A percentile compares a stretch with the other conserved stretches of the same genome.
Evolutionary conservation across 768 basidiomycete genomes (phyloP).

Genomic region (Mycena galericulata): DNA sequence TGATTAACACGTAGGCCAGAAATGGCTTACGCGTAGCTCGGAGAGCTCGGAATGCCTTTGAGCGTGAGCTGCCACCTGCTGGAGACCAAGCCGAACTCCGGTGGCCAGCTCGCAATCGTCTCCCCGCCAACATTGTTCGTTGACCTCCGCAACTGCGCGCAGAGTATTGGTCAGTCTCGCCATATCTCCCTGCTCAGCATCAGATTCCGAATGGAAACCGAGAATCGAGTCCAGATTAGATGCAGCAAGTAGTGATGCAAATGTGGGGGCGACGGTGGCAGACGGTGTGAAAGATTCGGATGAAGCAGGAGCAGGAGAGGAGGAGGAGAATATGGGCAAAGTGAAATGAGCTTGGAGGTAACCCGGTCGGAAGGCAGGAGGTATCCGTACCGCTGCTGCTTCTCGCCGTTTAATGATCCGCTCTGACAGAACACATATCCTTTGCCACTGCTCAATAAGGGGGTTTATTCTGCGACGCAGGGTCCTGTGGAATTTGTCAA

Average conservation of each 20-base stretch:
- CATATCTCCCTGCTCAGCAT: conserved; percentile 77
- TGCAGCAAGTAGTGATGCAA: conserved; percentile 35
- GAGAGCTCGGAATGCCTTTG: conserved; percentile 80
- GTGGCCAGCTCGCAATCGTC: conserved; percentile 84
- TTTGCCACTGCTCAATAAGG: conserved; percentile 92
- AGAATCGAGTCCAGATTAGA: conserved; percentile 41
- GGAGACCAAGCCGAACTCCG: conserved; percentile 81
- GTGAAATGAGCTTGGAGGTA: conserved; percentile 79
- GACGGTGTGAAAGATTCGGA: conserved; percentile 44
- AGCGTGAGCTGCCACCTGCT: conserved; percentile 73
- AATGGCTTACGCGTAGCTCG: conserved; percentile 72
- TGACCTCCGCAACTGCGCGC: conserved; percentile 81
- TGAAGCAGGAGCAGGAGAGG: conserved; percentile 45
- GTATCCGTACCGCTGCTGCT: conserved; percentile 88
- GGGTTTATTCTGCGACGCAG: conserved; percentile 81
- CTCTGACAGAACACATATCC: conserved; percentile 88
- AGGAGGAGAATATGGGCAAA: conserved; percentile 63
- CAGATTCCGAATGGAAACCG: conserved; percentile 34
- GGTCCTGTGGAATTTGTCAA: conserved; percentile 56
- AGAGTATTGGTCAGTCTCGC: conserved; percentile 87
- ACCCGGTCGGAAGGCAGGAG: conserved; percentile 71
- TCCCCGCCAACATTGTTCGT: conserved; percentile 85
- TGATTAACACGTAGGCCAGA: background rate
- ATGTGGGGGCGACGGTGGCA: conserved; percentile 45
- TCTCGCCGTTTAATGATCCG: conserved; percentile 91